Conservation (phyloP, 2,329 filamentous ascomycete species). For the Amesomyces nigricolor region DNA sequence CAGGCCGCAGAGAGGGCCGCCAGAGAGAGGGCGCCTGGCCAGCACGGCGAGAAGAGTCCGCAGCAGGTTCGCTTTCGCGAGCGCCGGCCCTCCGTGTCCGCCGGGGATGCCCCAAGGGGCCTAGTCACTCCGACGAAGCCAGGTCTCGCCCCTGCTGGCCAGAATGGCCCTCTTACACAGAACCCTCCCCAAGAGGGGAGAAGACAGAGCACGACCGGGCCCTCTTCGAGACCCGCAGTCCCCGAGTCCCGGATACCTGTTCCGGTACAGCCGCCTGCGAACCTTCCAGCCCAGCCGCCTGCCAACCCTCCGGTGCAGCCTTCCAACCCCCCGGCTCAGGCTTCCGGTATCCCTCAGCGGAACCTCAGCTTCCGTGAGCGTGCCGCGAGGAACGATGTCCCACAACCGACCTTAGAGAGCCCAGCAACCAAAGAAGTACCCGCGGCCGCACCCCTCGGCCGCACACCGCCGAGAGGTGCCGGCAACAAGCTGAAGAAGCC, state of each 20-base stretch:
- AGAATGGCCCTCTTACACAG: constrained; percentile 29
- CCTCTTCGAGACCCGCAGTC: constrained; percentile 27
- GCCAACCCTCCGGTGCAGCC: constrained; percentile 19
- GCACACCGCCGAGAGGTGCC: constrained; percentile 41
- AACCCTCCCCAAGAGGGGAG: constrained; percentile 31
- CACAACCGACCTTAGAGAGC: constrained; percentile 29
- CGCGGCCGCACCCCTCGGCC: constrained; percentile 29
- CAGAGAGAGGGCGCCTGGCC: constrained; percentile 45
- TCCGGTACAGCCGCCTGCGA: constrained; percentile 20
- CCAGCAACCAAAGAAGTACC: constrained; percentile 26
- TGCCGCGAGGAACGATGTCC: constrained; percentile 41
- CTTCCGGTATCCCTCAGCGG: constrained; percentile 41
- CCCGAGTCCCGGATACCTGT: constrained; percentile 27
- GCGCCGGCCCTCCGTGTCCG: constrained; percentile 21
- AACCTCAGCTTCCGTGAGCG: constrained; percentile 58
- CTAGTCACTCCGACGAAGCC: constrained; percentile 22
- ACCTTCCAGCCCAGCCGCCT: constrained; percentile 22
- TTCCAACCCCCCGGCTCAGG: constrained; percentile 20
- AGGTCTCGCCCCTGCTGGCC: constrained; percentile 26
- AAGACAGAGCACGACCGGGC: constrained; percentile 27
- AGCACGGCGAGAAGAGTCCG: constrained; percentile 22
- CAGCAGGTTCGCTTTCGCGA: constrained; percentile 33
- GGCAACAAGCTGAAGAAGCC: constrained; percentile 57
- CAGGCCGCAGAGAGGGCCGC: constrained; percentile 73
- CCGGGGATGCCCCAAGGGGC: constrained; percentile 25